These are phyloP conservation scores for Cryptococcus amylolentus DNA, from an alignment of 1,284 basidiomycete species.

Conservation along the genomic window DNA sequence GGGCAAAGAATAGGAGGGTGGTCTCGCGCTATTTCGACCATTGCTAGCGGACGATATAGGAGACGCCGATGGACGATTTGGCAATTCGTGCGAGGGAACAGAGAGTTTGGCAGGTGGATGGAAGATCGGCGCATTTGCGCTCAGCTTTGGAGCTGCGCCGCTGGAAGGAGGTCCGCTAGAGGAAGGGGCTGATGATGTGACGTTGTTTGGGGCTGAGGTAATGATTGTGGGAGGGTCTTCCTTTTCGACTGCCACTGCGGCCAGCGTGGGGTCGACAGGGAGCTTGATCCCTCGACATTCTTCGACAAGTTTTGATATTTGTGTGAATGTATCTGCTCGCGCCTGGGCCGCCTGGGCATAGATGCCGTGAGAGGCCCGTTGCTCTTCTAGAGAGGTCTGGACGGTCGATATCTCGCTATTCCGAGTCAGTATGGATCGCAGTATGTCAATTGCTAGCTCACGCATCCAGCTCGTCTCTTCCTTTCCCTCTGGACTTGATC, in stretches of 20 bases:
- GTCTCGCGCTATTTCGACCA: not conserved
- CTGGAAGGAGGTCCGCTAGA: not conserved
- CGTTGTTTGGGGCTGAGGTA: not conserved
- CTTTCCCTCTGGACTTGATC: conserved; percentile 31
- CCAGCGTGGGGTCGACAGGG: conserved; percentile 16
- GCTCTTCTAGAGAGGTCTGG: conserved; percentile 28
- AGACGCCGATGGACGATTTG: not conserved
- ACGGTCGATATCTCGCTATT: conserved; percentile 34
- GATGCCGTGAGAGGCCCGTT: conserved; percentile 23
- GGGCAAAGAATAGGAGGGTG: not conserved
- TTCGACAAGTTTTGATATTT: conserved; percentile 32
- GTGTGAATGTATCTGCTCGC: conserved; percentile 30
- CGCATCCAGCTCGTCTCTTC: conserved; percentile 38
- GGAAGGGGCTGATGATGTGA: not conserved
- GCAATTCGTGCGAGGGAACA: not conserved
- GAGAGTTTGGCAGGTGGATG: not conserved
- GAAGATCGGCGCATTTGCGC: not conserved
- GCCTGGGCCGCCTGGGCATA: conserved; percentile 29
- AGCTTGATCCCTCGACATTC: conserved; percentile 35
- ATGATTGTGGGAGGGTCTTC: not conserved
- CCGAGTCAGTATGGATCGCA: not conserved
- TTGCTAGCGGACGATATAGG: not conserved
- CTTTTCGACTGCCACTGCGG: conserved; percentile 7
- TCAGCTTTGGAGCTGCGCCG: not conserved
- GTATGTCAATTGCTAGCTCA: conserved; percentile 17